A percentile compares a stretch with the other conserved stretches of the same genome.
phyloP scores from a whole-genome alignment of 2,329 filamentous ascomycete species.

The Talaromyces sp. region DNA sequence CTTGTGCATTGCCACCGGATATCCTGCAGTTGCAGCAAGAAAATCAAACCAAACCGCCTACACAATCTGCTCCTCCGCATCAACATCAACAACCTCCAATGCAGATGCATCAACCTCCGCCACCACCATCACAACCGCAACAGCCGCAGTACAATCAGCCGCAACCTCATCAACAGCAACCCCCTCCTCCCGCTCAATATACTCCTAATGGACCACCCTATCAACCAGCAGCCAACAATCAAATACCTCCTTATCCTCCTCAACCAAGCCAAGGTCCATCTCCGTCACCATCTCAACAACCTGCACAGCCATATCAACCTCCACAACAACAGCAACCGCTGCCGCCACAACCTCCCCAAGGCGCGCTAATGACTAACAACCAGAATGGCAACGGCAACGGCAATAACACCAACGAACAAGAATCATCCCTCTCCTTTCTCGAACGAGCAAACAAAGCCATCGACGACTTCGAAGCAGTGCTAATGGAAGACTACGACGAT shows the following conservation, averaged over 20 bases:
- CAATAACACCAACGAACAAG: conserved; percentile 25
- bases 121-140: conserved; percentile 9
- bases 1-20: conserved; percentile 38
- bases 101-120: conserved; percentile 19
- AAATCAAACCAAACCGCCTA: conserved; percentile 27
- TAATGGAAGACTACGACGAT: conserved; percentile 48
- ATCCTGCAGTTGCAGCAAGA: conserved; percentile 34
- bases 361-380: not conserved
- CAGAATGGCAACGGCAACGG: conserved; percentile 20
- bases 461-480: conserved; percentile 45
- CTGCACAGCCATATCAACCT: conserved; percentile 15
- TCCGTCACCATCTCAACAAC: conserved; percentile 15
- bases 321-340: conserved; percentile 10
- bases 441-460: conserved; percentile 46
- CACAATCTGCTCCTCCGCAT: conserved; percentile 18
- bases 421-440: conserved; percentile 39
- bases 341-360: not conserved
- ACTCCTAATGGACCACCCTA: conserved; percentile 23
- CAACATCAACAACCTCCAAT: conserved; percentile 23
- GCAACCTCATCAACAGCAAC: conserved; percentile 16
- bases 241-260: conserved; percentile 14
- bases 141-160: conserved; percentile 23
- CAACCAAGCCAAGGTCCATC: conserved; percentile 10
- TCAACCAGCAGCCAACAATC: conserved; percentile 9
- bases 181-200: conserved; percentile 27